Evolutionary conservation across 2,329 filamentous ascomycete species (phyloP).

Genomic region (Aspergillus sp.): DNA sequence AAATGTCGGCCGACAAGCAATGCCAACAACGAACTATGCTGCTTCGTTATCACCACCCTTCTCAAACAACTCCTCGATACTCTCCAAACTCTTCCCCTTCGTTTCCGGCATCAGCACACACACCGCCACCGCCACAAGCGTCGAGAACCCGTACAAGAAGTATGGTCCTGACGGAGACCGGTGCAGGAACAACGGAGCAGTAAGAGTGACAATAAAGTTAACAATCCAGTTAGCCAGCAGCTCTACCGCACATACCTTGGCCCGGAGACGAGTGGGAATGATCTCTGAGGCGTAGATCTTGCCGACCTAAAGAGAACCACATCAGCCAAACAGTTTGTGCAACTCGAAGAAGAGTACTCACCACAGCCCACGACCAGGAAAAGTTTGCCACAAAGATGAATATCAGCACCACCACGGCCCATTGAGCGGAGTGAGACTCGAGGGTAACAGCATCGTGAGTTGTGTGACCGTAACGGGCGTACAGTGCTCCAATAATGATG

Average conservation of each 20-base stretch:
- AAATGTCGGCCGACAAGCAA: no score
- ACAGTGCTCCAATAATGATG: conserved; percentile 16
- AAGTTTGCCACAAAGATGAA: conserved; percentile 34
- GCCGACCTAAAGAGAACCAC: conserved; percentile 14
- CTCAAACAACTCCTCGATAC: conserved; percentile 17
- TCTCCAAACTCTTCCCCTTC: conserved; percentile 18
- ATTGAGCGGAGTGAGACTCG: conserved; percentile 18
- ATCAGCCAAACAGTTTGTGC: not conserved
- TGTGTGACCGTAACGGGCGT: conserved; percentile 11
- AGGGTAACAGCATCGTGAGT: conserved; percentile 22
- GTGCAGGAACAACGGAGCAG: conserved; percentile 16
- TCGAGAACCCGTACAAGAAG: conserved; percentile 19
- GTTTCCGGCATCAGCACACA: conserved; percentile 22
- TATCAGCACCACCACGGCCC: conserved; percentile 31
- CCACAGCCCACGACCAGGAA: conserved; percentile 31
- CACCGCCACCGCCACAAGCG: conserved; percentile 14
- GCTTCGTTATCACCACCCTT: not conserved
- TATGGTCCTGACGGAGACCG: conserved; percentile 18
- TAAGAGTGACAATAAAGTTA: conserved; percentile 17
- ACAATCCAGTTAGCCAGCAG: conserved; percentile 19
- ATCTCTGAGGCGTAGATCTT: conserved; percentile 23
- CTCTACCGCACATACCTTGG: conserved; percentile 19
- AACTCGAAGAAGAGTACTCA: not conserved
- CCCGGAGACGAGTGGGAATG: conserved; percentile 16
- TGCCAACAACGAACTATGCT: not conserved